Base-by-base conservation (phyloP, 1,284 basidiomycete species). In the Vanrija sp. region DNA sequence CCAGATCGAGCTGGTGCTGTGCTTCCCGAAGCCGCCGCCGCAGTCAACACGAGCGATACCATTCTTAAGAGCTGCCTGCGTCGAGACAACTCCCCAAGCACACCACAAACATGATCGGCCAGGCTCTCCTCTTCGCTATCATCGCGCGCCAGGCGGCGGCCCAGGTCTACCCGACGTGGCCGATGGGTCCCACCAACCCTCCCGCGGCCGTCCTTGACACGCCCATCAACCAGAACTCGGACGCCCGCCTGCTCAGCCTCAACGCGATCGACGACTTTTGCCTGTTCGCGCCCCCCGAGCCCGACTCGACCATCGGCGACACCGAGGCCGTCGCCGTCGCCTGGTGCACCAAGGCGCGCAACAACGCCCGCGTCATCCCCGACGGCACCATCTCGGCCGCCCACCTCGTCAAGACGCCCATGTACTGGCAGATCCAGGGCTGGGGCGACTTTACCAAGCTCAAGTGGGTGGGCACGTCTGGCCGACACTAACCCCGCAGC, bases 341-440 rank as follows among this genome's bases (percentile, higher is more conserved):
- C n/a, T 68, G 65, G 38, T 70, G 68, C 57, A 62, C 65, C n/a
- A 67, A 67, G 51, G 62, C 65, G 8, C 49, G 67, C 35, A 65
- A 67, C 45, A 54, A 49, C 27, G 60, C 62, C 41, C 49, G 73
- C 24, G 51, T 75, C 41, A 75, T 76, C 39, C 73, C 74, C 37
- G 73, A 75, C 54, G 73, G 74, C 41, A 64, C 63, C 6, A 67
- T 75, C 59, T 60, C 62, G n/a, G 60, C 65, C 41, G 71, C 67
- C 35, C 70, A 70, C 55, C 66, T 73, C 63, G 65, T 72, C 64
- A 66, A 66, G 58, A 72, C 75, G 23, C 56, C 70, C 39, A 36
- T 61, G 8, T 78, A 76, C 57, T 75, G 80, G 48, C 79, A 80
- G 69, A 68, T 82, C 45, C 67, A 75, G 58, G 79, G 78, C 39